Base-by-base conservation (phyloP, 495 filamentous ascomycete species). In the Diplogelasinospora grovesii region DNA sequence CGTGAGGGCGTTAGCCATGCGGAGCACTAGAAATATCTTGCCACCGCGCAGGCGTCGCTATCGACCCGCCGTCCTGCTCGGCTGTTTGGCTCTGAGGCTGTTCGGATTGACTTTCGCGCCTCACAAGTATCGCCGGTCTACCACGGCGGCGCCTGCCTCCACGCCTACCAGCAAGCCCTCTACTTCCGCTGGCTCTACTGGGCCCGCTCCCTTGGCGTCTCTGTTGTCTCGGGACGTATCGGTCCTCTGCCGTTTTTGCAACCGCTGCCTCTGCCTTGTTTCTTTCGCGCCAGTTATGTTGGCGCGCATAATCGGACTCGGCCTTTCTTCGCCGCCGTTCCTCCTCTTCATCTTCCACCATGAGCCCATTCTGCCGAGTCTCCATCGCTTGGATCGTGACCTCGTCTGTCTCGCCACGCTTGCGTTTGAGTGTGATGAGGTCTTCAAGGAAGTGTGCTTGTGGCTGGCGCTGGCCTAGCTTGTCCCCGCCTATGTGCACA, bases 371-470 rank as follows among this genome's bases (percentile, higher is more conserved):
- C n/a, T 61, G 50, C n/a, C 45, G 42, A 7, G 63, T 64, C 28
- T 70, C 65, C 13, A 63, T 27, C 22, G 59, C 53, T 18, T 60
- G 52, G 4, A 77, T 52, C 0, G 73, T 76, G 13, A 77, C 73
- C 6, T 69, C 60, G 49, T 81, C 77, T 16, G 27, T 57, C 59
- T 78, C 75, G n/a, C 73, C 73, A 41, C 63, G 69, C 26, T 64
- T 61, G 18, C 59, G 56, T 57, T 81, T 81, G 22, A 74, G 45
- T 26, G 65, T 53, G 16, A 70, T 67, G 29, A 71, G 37, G 8
- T 63, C 55, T 38, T 68, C 66, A 5, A 74, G 49, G 19, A 69
- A 73, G 16, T 66, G 63, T 2, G 63, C 64, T 48, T 69, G 68
- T 1, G 65, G 63, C 36, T 60, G 52, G 4, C 63, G 48, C 39